Evolutionary conservation across 2,329 filamentous ascomycete species (phyloP).

Genomic region (Talaromyces piceae): DNA sequence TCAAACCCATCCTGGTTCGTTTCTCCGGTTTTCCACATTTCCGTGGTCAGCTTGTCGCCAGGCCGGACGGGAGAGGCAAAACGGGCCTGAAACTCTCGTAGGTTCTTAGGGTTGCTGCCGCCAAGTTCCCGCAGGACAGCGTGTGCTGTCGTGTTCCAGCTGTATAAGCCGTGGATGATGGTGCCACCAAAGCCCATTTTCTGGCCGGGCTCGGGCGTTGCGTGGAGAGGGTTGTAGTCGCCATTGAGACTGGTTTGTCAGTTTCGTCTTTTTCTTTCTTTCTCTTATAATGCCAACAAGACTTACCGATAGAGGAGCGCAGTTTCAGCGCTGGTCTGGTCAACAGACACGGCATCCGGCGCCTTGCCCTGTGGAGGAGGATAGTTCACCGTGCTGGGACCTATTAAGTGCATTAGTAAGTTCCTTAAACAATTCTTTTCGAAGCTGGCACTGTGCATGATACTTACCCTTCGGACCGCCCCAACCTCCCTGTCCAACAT

Average conservation of each 20-base stretch:
- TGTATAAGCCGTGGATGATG: conserved; percentile 85
- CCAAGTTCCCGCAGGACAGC: conserved; percentile 66
- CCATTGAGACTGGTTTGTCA: conserved; percentile 61
- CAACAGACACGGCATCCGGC: conserved; percentile 62
- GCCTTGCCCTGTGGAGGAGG: conserved; percentile 64
- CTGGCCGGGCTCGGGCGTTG: conserved; percentile 72
- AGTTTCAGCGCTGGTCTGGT: conserved; percentile 65
- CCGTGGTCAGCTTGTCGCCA: conserved; percentile 71
- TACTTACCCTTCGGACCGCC: conserved; percentile 72
- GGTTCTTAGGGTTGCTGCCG: conserved; percentile 67
- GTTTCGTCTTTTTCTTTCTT: too few species aligned
- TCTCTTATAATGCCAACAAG: too few species aligned
- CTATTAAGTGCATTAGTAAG: too few species aligned
- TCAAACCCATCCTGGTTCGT: conserved; percentile 55
- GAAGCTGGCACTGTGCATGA: too few species aligned
- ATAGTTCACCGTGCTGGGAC: conserved; percentile 67
- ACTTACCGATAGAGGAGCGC: conserved; percentile 62
- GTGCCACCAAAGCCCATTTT: conserved; percentile 87
- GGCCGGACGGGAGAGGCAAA: conserved; percentile 81
- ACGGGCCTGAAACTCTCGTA: conserved; percentile 81
- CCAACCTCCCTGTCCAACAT: conserved; percentile 75
- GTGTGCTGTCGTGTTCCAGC: conserved; percentile 74
- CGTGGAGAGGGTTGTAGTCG: conserved; percentile 91
- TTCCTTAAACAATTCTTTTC: too few species aligned
- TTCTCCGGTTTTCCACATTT: conserved; percentile 72